A percentile compares a stretch with the other conserved stretches of the same genome.
These are phyloP conservation scores for Neurospora sp. DNA, from an alignment of 495 filamentous ascomycete genomes.

Conservation along the genomic window DNA sequence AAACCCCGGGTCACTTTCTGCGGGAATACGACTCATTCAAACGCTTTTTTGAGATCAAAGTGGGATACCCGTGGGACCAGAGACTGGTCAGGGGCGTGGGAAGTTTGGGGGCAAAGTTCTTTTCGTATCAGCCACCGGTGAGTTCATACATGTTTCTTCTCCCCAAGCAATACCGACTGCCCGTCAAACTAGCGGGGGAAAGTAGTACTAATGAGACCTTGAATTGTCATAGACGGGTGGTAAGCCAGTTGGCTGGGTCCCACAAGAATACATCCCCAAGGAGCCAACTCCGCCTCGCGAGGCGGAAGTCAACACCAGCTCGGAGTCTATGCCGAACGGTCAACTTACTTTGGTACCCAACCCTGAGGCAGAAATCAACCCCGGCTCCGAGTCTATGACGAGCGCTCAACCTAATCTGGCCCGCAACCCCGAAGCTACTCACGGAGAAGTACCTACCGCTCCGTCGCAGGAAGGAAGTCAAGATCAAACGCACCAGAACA, in stretches of 20 bases:
- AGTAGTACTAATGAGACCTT: not conserved
- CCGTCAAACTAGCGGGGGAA: not conserved
- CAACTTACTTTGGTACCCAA: not conserved
- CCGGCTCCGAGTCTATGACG: not conserved
- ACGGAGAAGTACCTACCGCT: not conserved
- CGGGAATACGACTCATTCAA: slow-evolving; percentile 38
- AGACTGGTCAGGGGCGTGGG: slow-evolving; percentile 21
- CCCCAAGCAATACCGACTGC: no score
- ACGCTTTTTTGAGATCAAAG: slow-evolving; percentile 46
- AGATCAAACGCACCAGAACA: not conserved
- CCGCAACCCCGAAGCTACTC: not conserved
- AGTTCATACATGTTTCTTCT: slow-evolving; percentile 7
- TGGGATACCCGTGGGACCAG: slow-evolving; percentile 46
- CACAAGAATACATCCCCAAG: slow-evolving; percentile 2
- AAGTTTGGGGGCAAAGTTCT: slow-evolving; percentile 4
- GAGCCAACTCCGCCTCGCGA: not conserved
- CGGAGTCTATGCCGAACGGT: not conserved
- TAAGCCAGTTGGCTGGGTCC: slow-evolving; percentile 25
- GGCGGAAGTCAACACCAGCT: not conserved
- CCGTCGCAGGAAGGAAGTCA: not conserved
- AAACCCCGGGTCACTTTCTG: slow-evolving; percentile 15
- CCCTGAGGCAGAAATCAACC: not conserved
- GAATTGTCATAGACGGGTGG: slow-evolving; percentile 20
- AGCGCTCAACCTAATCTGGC: not conserved
- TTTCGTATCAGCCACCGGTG: slow-evolving; percentile 30